phyloP scores from a whole-genome alignment of 1,284 basidiomycete species.

The Ceratobasidium theobromae region DNA sequence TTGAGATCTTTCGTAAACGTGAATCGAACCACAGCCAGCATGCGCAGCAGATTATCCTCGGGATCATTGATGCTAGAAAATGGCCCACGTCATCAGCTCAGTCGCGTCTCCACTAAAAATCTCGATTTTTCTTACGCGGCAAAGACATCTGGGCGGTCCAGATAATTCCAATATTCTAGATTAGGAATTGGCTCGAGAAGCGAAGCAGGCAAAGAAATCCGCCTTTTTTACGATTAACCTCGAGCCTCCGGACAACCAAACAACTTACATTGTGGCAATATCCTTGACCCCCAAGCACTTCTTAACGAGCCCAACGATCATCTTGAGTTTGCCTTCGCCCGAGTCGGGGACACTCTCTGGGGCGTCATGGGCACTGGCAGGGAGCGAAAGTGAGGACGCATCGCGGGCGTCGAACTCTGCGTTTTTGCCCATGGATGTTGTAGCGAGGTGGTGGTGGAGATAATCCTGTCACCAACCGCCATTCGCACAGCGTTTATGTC shows the following conservation, averaged over 20 bases:
- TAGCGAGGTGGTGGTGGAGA: slow-evolving; percentile 5
- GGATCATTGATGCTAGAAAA: slow-evolving; percentile 91
- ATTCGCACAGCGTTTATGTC: slow-evolving; percentile 28
- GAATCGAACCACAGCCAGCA: slow-evolving; percentile 88
- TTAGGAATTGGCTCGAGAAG: slow-evolving; percentile 90
- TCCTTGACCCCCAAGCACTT: slow-evolving; percentile 88
- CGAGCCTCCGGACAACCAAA: slow-evolving; percentile 1
- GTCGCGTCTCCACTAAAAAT: not conserved
- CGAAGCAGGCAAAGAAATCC: slow-evolving; percentile 85
- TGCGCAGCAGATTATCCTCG: slow-evolving; percentile 86
- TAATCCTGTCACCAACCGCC: not conserved
- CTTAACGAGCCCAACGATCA: slow-evolving; percentile 85
- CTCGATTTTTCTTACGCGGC: slow-evolving; percentile 65
- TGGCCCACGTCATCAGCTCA: slow-evolving; percentile 18
- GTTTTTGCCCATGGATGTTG: slow-evolving; percentile 23
- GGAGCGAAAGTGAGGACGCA: slow-evolving; percentile 21
- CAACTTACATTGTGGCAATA: slow-evolving; percentile 79
- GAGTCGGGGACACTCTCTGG: slow-evolving; percentile 14
- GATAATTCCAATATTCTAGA: slow-evolving; percentile 94
- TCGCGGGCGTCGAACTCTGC: slow-evolving; percentile 24
- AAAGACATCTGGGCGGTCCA: slow-evolving; percentile 91
- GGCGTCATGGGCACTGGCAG: slow-evolving; percentile 12
- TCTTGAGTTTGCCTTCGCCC: slow-evolving; percentile 79
- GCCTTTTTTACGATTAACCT: slow-evolving; percentile 51
- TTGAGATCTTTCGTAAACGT: slow-evolving; percentile 94